phyloP scores from a whole-genome alignment of 192 early-diverging fungal genomes.

The Phlyctochytrium bullatum region DNA sequence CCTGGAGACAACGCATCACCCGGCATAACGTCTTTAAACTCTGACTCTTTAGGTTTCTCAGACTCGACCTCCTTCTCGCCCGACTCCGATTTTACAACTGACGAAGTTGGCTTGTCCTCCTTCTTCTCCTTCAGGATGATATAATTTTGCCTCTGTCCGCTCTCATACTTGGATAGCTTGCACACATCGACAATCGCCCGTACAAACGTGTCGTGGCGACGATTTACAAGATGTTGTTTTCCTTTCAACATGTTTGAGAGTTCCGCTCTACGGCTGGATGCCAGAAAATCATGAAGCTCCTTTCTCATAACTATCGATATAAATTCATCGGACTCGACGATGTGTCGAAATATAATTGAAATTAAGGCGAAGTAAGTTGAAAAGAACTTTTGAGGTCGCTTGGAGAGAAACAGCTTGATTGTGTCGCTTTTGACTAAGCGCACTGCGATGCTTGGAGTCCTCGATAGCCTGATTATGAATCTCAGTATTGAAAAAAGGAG shows the following conservation, averaged over 20 bases:
- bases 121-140: constrained; percentile 46
- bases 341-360: constrained; percentile 85
- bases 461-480: too few relatives aligned
- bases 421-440: constrained; percentile 56
- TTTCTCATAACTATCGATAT: constrained; percentile 68
- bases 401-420: constrained; percentile 62
- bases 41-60: neutral
- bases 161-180: constrained; percentile 64
- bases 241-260: constrained; percentile 67
- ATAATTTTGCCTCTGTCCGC: constrained; percentile 56
- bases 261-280: constrained; percentile 66
- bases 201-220: constrained; percentile 68
- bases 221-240: constrained; percentile 61
- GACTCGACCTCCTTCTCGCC: constrained; percentile 34
- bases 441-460: too few relatives aligned
- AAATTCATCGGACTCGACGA: constrained; percentile 69
- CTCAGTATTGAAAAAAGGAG: too few relatives aligned
- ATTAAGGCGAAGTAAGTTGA: constrained; percentile 76
- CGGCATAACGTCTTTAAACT: too few relatives aligned
- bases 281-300: constrained; percentile 74
- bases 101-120: constrained; percentile 28
- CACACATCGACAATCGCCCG: constrained; percentile 61
- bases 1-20: too few relatives aligned
- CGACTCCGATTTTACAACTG: constrained; percentile 52
- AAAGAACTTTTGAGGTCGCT: constrained; percentile 62